Evolutionary conservation across 2,329 filamentous ascomycete genomes (phyloP), one percentile per base, ranked within the genome.

Genomic region (Acephala macrosclerotiorum): DNA sequence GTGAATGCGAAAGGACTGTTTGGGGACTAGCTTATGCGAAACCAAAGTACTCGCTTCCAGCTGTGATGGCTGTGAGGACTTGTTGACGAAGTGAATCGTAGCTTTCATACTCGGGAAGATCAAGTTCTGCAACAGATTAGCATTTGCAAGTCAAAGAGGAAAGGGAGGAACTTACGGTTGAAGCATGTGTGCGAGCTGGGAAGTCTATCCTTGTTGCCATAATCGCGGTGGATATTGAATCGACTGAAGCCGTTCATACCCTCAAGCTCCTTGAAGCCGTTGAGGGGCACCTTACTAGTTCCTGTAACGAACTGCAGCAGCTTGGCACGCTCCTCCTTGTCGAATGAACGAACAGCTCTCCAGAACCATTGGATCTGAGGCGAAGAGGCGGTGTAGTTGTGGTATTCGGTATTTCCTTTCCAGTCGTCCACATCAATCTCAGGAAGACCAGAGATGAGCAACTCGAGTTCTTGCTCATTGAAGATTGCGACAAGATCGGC

Each of bases 331-430:
- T 99, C 96, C 82, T 99, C 96, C 82, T 98, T 98, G 83, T 98
- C 96, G 76, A 97, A 99, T 4, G 94, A 97, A 73, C 96, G 90
- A 51, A 99, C 89, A 29, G 96, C 96, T 75, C 96, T 91, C 96
- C 96, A 99, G 88, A 99, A 99, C 96, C 96, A 99, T 78, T 98
- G 94, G 66, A 99, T 97, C 78, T 99, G 96, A 53, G 93, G 92
- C 2, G 96, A 97, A 0, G 94, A 95, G 36, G 93, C 91, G 4
- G 89, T 93, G 82, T 99, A 99, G 79, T 98, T 98, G 80, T 98
- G 95, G 75, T 99, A 98, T 77, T 99, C 96, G 1, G 95, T 97
- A 80, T 97, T 97, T 80, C 92, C 94, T 87, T 97, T 97, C 96
- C 96, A 99, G 80, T 99, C 96, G 75, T 99, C 96, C 47, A 98